phyloP scores from a whole-genome alignment of 257 asterid species.

The Vinca minor region DNA sequence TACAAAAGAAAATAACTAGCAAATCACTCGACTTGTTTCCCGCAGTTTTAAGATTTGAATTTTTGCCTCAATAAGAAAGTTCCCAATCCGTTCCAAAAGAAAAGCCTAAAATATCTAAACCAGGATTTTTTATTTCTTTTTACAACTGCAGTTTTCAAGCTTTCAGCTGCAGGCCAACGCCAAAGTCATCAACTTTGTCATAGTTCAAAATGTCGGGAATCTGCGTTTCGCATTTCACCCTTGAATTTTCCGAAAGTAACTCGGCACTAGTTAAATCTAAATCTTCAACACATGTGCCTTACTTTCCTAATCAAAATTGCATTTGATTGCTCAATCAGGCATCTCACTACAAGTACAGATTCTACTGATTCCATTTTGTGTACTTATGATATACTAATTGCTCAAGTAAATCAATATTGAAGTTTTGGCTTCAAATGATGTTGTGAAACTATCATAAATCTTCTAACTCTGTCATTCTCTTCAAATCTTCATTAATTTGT shows the following conservation, averaged over 20 bases:
- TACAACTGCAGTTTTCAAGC: not conserved
- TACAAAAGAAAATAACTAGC: not conserved
- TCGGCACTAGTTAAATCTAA: not conserved
- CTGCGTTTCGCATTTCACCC: not conserved
- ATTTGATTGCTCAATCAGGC: too few relatives aligned
- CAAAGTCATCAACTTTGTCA: not conserved
- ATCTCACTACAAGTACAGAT: too few relatives aligned
- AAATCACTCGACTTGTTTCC: not conserved
- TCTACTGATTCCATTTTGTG: too few relatives aligned
- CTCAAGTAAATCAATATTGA: too few relatives aligned
- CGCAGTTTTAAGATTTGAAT: not conserved
- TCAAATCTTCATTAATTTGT: too few relatives aligned
- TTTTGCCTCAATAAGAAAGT: not conserved
- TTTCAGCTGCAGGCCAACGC: not conserved
- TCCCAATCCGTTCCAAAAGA: not conserved
- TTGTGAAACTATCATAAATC: too few relatives aligned
- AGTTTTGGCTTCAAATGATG: too few relatives aligned
- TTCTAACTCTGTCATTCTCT: too few relatives aligned
- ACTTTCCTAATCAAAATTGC: not conserved
- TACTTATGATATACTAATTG: too few relatives aligned
- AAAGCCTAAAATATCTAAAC: not conserved
- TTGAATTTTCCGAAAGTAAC: not conserved
- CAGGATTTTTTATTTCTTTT: not conserved
- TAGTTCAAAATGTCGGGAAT: not conserved
- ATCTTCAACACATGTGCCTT: not conserved